Evolutionary conservation across 441 rosid species (phyloP), one percentile per base, ranked within the genome.

Genomic region (Corymbia citriodora): DNA sequence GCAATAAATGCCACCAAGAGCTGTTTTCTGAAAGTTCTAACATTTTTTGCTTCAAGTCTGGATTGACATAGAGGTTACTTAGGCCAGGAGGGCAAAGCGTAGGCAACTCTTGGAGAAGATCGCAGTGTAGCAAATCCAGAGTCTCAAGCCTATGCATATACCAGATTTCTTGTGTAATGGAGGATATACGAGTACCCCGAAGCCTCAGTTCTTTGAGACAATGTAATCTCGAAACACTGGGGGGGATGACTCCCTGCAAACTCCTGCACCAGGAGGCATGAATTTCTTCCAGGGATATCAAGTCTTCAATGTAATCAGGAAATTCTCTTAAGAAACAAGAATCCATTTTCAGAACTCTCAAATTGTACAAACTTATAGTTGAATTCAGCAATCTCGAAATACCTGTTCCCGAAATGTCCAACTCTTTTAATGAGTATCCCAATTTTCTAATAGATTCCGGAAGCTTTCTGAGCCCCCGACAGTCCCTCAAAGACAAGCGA

Each of bases 181-280:
- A 17, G 12, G 79, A 70, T 31, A 70, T 70, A 33, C 23, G 13
- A 1, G 79, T 70, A 17, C 23, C 79, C 1, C 12, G 7, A 31
- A 70, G 79, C 79, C 45, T 70, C 12, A 33, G 3, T 31, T 70
- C 79, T 70, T 13, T 70, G 0, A 70, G 79, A 18, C 6, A 12
- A 31, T 1, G 1, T 9, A 31, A 7, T 9, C 9, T 2, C 7
- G 0, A 9, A 70, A 70, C 33, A 1, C 2, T 3, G 1, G 7
- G 2, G 0, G 79, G 45, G 33, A 70, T 31, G 23, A 7, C 23
- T 17, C 45, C 79, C 79, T 8, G 23, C 79, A 70, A 70, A 8
- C 3, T 70, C 23, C 79, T 31, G 5, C n/a, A n/a, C n/a, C n/a
- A n/a, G n/a, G n/a, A n/a, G n/a, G n/a, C n/a, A n/a, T n/a, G n/a